Evolutionary conservation across 108 stramenopile genomes (phyloP).

Genomic region (Licmophora abbreviata): DNA sequence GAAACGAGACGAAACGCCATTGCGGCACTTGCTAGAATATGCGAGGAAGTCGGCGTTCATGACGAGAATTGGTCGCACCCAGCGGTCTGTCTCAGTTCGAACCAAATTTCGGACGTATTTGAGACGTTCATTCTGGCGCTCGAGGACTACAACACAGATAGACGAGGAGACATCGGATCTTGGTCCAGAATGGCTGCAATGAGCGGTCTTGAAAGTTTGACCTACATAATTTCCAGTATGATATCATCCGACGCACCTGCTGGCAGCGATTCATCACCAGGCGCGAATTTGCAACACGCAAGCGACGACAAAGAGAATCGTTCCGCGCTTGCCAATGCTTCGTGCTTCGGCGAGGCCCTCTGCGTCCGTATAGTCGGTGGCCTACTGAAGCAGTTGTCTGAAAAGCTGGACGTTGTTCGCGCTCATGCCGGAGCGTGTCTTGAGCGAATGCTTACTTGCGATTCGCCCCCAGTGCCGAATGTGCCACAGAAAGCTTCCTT

Average conservation of each 20-base stretch:
- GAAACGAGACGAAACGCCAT: constrained; percentile 94
- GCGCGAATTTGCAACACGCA: no score
- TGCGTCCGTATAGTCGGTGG: constrained; percentile 40
- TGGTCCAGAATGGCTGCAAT: constrained; percentile 93
- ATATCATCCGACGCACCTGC: no score
- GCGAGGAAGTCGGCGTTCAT: constrained; percentile 51
- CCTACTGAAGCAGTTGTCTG: constrained; percentile 82
- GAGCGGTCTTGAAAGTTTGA: constrained; percentile 58
- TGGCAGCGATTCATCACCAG: no score
- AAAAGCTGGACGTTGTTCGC: constrained; percentile 90
- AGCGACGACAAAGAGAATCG: background rate
- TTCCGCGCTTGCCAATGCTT: background rate
- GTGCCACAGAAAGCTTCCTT: constrained; percentile 9
- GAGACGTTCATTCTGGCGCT: constrained; percentile 56
- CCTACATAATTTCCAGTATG: constrained; percentile 13
- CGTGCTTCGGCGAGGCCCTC: constrained; percentile 23
- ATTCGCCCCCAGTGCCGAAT: constrained; percentile 35
- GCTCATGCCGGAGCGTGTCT: constrained; percentile 74
- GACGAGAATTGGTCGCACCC: background rate
- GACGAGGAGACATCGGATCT: constrained; percentile 97
- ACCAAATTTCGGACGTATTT: constrained; percentile 55
- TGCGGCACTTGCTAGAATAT: constrained; percentile 51
- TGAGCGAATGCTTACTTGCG: constrained; percentile 31
- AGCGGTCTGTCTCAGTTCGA: constrained; percentile 8
- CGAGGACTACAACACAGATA: constrained; percentile 93